Evolutionary conservation across 441 rosid species (phyloP).

Genomic region (Dalechampia spathulata): DNA sequence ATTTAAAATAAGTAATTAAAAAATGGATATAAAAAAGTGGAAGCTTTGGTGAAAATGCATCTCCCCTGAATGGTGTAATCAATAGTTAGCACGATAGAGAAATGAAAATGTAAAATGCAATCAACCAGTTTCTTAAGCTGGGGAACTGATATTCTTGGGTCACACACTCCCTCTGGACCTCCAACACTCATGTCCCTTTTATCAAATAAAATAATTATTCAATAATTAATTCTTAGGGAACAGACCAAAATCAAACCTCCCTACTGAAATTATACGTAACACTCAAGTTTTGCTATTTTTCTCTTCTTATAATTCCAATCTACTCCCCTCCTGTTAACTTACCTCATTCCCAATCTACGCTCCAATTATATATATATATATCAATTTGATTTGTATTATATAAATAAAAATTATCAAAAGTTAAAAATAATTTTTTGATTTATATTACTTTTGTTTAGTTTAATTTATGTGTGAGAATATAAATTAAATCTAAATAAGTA

Average conservation of each 20-base stretch:
- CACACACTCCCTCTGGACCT: background rate
- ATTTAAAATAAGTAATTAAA: too few species aligned
- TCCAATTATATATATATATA: too few species aligned
- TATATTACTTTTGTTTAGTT: too few species aligned
- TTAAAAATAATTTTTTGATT: too few species aligned
- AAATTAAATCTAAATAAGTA: too few species aligned
- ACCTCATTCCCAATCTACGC: too few species aligned
- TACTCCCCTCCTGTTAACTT: too few species aligned
- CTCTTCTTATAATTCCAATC: too few species aligned
- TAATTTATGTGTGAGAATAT: too few species aligned
- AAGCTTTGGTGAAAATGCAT: slow-evolving; percentile 14
- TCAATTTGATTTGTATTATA: too few species aligned
- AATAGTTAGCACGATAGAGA: slow-evolving; percentile 11
- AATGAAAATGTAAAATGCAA: slow-evolving; percentile 16
- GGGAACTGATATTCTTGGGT: background rate
- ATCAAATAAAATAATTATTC: background rate
- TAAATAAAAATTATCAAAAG: too few species aligned
- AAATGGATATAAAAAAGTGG: too few species aligned
- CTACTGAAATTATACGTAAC: slow-evolving; percentile 3
- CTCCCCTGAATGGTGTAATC: slow-evolving; percentile 12
- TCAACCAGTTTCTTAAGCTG: background rate
- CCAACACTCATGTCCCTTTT: background rate
- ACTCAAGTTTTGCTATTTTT: background rate
- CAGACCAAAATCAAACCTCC: slow-evolving; percentile 5
- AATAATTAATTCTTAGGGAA: slow-evolving; percentile 12